Evolutionary conservation across 1,139 yeast species (phyloP).

Genomic region (Pichia sp.): DNA sequence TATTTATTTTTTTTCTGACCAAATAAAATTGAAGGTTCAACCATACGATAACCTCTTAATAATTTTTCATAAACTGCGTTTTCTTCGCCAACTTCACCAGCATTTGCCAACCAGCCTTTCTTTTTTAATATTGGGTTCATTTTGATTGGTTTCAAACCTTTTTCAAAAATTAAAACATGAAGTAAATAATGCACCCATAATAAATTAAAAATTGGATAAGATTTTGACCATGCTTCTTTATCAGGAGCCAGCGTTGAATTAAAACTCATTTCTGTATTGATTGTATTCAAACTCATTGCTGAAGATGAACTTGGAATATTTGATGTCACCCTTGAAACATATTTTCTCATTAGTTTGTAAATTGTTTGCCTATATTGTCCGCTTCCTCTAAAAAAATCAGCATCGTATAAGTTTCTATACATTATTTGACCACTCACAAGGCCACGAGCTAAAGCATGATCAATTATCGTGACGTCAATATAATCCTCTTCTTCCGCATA

Average conservation of each 20-base stretch:
- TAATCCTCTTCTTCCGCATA: conserved; percentile 17
- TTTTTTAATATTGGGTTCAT: conserved; percentile 23
- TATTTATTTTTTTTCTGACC: conserved; percentile 21
- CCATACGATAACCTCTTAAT: conserved; percentile 26
- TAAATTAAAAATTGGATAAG: conserved; percentile 40
- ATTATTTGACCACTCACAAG: conserved; percentile 28
- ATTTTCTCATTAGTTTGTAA: conserved; percentile 26
- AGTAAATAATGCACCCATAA: conserved; percentile 45
- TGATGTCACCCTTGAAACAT: conserved; percentile 2
- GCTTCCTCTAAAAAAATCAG: conserved; percentile 27
- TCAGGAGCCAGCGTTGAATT: not conserved
- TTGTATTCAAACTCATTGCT: conserved; percentile 7
- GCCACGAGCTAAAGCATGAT: conserved; percentile 49
- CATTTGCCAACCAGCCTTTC: conserved; percentile 6
- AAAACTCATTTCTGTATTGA: conserved; percentile 9
- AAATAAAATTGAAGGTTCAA: conserved; percentile 29
- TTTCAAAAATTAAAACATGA: conserved; percentile 36
- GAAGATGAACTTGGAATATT: conserved; percentile 3
- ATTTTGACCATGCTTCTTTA: conserved; percentile 35
- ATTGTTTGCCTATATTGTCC: conserved; percentile 29
- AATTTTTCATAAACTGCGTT: conserved; percentile 23
- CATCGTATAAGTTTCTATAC: conserved; percentile 37
- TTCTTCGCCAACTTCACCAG: conserved; percentile 20
- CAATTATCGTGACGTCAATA: conserved; percentile 46
- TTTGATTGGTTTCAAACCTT: conserved; percentile 28